Conservation (phyloP, 768 basidiomycete genomes). For the Rhodotorula babjevae region DNA sequence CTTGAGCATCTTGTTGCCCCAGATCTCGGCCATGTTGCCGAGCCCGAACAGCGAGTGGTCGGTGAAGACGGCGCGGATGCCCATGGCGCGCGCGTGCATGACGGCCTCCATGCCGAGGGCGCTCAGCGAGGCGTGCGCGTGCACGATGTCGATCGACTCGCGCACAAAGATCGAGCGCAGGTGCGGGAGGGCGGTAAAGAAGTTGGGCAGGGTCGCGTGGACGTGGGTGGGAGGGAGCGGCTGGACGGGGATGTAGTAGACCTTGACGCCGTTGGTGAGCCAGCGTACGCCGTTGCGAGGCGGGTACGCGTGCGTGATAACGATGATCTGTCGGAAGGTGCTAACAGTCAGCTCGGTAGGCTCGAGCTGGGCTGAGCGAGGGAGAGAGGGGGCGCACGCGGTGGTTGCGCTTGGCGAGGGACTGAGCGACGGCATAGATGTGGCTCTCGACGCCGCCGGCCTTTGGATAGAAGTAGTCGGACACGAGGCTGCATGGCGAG, state of each 20-base stretch:
- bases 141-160: conserved; percentile 79
- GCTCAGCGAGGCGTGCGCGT: conserved; percentile 86
- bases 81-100: conserved; percentile 78
- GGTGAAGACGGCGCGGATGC: conserved; percentile 86
- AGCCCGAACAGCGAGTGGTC: conserved; percentile 97
- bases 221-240: conserved; percentile 68
- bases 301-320: conserved; percentile 86
- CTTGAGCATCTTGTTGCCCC: conserved; percentile 91
- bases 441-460: conserved; percentile 96
- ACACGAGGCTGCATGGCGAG: conserved; percentile 6
- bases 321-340: conserved; percentile 62
- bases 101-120: conserved; percentile 89
- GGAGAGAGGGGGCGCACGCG: conserved; percentile 54
- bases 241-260: conserved; percentile 82
- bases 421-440: conserved; percentile 84
- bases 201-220: conserved; percentile 89
- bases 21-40: conserved; percentile 90
- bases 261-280: conserved; percentile 78
- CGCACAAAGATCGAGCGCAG: conserved; percentile 79
- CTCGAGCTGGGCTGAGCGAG: not conserved
- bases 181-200: conserved; percentile 86
- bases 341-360: not conserved
- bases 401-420: conserved; percentile 75
- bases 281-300: conserved; percentile 85
- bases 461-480: conserved; percentile 88